phyloP scores from a whole-genome alignment of 169 alveolate genomes.

The Plasmodium malariae region DNA sequence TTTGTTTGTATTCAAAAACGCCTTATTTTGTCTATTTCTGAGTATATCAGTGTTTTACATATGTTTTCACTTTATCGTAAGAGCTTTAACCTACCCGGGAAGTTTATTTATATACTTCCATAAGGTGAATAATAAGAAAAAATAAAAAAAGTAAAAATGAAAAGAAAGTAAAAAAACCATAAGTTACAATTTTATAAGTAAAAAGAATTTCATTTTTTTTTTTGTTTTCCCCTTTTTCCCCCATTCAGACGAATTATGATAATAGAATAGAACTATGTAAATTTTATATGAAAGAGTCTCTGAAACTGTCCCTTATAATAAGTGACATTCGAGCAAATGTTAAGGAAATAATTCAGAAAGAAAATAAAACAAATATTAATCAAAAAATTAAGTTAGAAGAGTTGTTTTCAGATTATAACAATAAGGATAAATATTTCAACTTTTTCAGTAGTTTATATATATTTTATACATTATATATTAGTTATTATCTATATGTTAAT shows the following conservation, averaged over 20 bases:
- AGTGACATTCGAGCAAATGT: slow-evolving; percentile 22
- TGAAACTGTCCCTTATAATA: slow-evolving; percentile 31
- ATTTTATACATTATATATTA: slow-evolving; percentile 59
- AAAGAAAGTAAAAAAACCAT: background rate
- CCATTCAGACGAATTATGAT: slow-evolving; percentile 58
- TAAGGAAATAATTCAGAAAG: slow-evolving; percentile 11
- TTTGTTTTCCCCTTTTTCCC: background rate
- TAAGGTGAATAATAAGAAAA: slow-evolving; percentile 34
- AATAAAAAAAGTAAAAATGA: background rate
- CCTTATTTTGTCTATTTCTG: slow-evolving; percentile 63
- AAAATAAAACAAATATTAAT: background rate
- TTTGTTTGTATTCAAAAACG: slow-evolving; percentile 61
- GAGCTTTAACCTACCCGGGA: slow-evolving; percentile 75
- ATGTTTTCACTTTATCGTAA: slow-evolving; percentile 68
- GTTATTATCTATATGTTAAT: slow-evolving; percentile 55
- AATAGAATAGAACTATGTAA: slow-evolving; percentile 48
- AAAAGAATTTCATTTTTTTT: background rate
- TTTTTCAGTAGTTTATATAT: slow-evolving; percentile 64
- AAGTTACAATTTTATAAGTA: background rate
- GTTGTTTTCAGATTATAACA: slow-evolving; percentile 37
- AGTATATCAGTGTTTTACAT: slow-evolving; percentile 40
- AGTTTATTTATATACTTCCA: slow-evolving; percentile 45
- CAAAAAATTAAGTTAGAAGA: slow-evolving; percentile 38
- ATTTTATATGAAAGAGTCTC: slow-evolving; percentile 56
- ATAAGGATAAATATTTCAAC: slow-evolving; percentile 46